These are phyloP conservation scores for Heliosperma pusillum DNA, from an alignment of 148 eudicot genomes.

Conservation along the genomic window DNA sequence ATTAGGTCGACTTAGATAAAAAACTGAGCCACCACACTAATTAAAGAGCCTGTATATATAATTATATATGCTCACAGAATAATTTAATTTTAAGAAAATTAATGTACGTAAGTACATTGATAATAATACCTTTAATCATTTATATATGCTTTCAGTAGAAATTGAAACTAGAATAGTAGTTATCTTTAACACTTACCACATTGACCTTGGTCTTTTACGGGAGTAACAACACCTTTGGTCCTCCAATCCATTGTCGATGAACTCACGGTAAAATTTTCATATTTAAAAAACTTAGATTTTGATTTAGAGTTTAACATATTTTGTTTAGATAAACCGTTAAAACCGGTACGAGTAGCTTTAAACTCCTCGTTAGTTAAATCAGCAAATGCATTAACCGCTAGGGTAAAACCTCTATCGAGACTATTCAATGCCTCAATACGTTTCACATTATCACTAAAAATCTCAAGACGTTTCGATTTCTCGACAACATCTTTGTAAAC, in stretches of 20 bases:
- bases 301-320: slow-evolving; percentile 9
- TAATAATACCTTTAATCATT: no score
- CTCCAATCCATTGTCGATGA: slow-evolving; percentile 49
- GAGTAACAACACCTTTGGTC: slow-evolving; percentile 51
- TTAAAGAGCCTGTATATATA: no score
- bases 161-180: no score
- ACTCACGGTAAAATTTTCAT: slow-evolving; percentile 34
- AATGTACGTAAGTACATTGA: no score
- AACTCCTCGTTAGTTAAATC: slow-evolving; percentile 65
- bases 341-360: slow-evolving; percentile 38
- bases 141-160: no score
- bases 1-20: no score
- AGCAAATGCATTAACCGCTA: slow-evolving; percentile 50
- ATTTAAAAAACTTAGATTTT: slow-evolving; percentile 28
- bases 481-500: slow-evolving; percentile 43
- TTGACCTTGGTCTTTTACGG: slow-evolving; percentile 47
- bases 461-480: slow-evolving; percentile 39
- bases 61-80: no score
- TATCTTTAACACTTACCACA: no score
- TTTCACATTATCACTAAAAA: slow-evolving; percentile 48
- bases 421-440: slow-evolving; percentile 43
- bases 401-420: slow-evolving; percentile 33
- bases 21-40: no score
- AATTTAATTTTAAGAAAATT: no score
- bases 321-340: not conserved